Evolutionary conservation across 345 rosid species (phyloP).

Genomic region (Salix caprea): DNA sequence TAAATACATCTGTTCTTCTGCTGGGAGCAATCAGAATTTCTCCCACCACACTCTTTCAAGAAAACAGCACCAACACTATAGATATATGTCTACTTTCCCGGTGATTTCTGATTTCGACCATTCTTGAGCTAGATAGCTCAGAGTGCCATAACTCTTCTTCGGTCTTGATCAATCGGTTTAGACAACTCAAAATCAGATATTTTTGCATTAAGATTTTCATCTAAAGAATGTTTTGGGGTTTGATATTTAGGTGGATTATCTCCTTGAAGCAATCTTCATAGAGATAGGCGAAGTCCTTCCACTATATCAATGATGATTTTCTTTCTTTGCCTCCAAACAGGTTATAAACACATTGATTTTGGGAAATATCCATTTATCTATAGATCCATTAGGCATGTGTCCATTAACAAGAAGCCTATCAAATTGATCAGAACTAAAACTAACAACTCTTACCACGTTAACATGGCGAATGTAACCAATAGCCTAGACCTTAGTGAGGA

Average conservation of each 20-base stretch:
- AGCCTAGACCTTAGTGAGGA: slow-evolving; percentile 12
- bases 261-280: slow-evolving; percentile 16
- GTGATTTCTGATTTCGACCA: slow-evolving; percentile 29
- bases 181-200: slow-evolving; percentile 25
- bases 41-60: slow-evolving; percentile 56
- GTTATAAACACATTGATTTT: background rate
- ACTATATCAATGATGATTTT: slow-evolving; percentile 4
- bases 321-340: slow-evolving; percentile 15
- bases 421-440: slow-evolving; percentile 12
- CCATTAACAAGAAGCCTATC: slow-evolving; percentile 13
- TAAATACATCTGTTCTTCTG: slow-evolving; percentile 8
- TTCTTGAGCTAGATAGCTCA: slow-evolving; percentile 13
- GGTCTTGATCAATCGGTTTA: background rate
- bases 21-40: slow-evolving; percentile 60
- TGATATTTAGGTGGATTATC: slow-evolving; percentile 18
- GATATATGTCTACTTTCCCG: slow-evolving; percentile 58
- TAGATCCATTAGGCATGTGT: slow-evolving; percentile 8
- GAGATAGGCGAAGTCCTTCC: slow-evolving; percentile 12
- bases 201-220: slow-evolving; percentile 12
- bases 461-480: slow-evolving; percentile 5
- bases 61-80: slow-evolving; percentile 63
- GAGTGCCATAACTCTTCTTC: slow-evolving; percentile 23
- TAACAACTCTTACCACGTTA: slow-evolving; percentile 11
- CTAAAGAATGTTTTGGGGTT: slow-evolving; percentile 10
- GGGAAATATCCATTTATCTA: slow-evolving; percentile 13